A percentile compares a stretch with the other conserved stretches of the same genome.
phyloP scores from a whole-genome alignment of 2,329 filamentous ascomycete species.

The Madurella mycetomatis region DNA sequence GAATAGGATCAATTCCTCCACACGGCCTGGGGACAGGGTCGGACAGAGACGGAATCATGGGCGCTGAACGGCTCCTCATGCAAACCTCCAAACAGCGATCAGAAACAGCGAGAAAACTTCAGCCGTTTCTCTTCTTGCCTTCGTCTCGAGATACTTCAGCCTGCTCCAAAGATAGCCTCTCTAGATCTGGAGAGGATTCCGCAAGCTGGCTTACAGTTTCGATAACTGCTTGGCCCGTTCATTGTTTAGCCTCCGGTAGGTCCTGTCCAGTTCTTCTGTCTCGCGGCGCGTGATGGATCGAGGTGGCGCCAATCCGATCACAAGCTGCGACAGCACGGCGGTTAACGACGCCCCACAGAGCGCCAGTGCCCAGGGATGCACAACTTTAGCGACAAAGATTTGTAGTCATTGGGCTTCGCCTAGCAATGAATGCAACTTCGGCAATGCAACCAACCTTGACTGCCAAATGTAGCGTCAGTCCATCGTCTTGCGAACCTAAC shows the following conservation, averaged over 20 bases:
- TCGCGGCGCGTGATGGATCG: conserved; percentile 7
- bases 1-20: conserved; percentile 14
- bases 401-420: not conserved
- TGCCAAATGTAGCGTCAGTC: not conserved
- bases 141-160: not conserved
- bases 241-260: not conserved
- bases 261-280: not conserved
- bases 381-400: too few relatives aligned
- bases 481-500: too few relatives aligned
- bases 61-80: conserved; percentile 8
- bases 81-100: conserved; percentile 22
- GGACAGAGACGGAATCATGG: conserved; percentile 16
- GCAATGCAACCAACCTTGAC: not conserved
- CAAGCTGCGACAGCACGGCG: not conserved
- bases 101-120: conserved; percentile 13
- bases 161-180: not conserved
- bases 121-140: not conserved
- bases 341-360: conserved; percentile 1
- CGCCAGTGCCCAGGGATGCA: not conserved
- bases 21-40: conserved; percentile 17
- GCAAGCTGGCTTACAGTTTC: not conserved
- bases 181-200: too few relatives aligned
- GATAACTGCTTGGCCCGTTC: not conserved
- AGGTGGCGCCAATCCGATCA: not conserved
- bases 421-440: not conserved